phyloP scores from a whole-genome alignment of 2,329 filamentous ascomycete genomes.

The Paecilomyces variotii region DNA sequence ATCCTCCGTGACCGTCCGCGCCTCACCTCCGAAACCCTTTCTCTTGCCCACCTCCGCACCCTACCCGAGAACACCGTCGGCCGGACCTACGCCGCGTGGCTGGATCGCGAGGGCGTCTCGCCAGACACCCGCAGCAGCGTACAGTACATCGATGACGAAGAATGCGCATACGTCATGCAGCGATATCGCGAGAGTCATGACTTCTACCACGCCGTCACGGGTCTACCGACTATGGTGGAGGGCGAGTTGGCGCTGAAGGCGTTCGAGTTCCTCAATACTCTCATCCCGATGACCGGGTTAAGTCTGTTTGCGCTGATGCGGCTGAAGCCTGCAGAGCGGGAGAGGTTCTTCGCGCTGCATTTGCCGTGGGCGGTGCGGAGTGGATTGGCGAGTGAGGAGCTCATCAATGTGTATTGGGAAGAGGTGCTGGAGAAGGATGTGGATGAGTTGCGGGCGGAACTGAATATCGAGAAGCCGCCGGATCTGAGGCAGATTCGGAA shows the following conservation, averaged over 20 bases:
- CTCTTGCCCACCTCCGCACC: constrained; percentile 60
- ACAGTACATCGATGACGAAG: constrained; percentile 85
- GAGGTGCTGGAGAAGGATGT: constrained; percentile 83
- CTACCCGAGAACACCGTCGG: constrained; percentile 71
- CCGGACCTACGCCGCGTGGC: constrained; percentile 74
- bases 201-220: constrained; percentile 93
- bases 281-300: constrained; percentile 89
- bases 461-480: constrained; percentile 82
- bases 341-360: constrained; percentile 57
- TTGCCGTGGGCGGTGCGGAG: constrained; percentile 87
- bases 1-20: constrained; percentile 86
- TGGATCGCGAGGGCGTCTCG: constrained; percentile 88
- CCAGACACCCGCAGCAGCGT: constrained; percentile 80
- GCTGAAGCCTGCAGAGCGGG: constrained; percentile 55
- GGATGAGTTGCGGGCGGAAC: constrained; percentile 59
- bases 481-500: constrained; percentile 73
- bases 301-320: constrained; percentile 64
- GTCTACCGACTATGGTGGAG: constrained; percentile 83
- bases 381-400: constrained; percentile 64
- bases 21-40: constrained; percentile 66
- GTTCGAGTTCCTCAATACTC: constrained; percentile 92
- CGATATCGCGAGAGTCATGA: constrained; percentile 95
- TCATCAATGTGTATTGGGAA: constrained; percentile 98
- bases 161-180: constrained; percentile 98
- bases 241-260: constrained; percentile 96